Base-by-base conservation (phyloP, 2,329 filamentous ascomycete species). In the Nectriaceae sp. region DNA sequence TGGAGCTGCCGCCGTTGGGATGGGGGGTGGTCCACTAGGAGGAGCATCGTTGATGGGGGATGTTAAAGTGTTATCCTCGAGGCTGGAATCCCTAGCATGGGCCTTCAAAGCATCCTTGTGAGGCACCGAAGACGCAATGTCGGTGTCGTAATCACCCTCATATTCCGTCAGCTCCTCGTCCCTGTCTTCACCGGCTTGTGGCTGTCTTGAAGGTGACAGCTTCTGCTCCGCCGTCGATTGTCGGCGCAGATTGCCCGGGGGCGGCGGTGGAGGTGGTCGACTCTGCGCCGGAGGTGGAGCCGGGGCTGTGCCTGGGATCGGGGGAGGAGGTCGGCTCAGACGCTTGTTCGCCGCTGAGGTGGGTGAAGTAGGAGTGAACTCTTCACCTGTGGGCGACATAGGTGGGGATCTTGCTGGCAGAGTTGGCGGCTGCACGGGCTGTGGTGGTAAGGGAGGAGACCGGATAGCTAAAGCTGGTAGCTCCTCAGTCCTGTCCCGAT, bases 131-230 rank as follows among this genome's bases (percentile, higher is more conserved):
- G 92, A 90, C 2, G 88, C 92, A 65, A 97, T 97, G 66, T 97
- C 94, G 5, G 94, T 97, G 61, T 97, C 94, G 66, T 97, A 97
- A 65, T 97, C 94, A 5, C 93, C 94, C 65, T 99, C 94, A 64
- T 97, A 97, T 64, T 97, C 93, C 0, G 90, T 95, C 26, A 90
- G 80, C 62, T 95, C 91, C 50, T 88, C 90, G 21, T 84, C 85
- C 13, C 87, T 85, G 24, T 84, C 84, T 24, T 88, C 86, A 20
- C 73, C 79, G 52, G 74, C 74, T 48, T 72, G 68, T 10, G 63
- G 58, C 11, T 70, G 70, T 52, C 77, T 64, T 46, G 70, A 58
- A 20, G 78, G 72, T 11, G 75, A 71, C 11, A 71, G 59, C 2
- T 66, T 59, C 40, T 73, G 73, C 56, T 87, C 82, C 40, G 74